Evolutionary conservation across 495 filamentous ascomycete genomes (phyloP).

Genomic region (Talaromyces stipitatus): DNA sequence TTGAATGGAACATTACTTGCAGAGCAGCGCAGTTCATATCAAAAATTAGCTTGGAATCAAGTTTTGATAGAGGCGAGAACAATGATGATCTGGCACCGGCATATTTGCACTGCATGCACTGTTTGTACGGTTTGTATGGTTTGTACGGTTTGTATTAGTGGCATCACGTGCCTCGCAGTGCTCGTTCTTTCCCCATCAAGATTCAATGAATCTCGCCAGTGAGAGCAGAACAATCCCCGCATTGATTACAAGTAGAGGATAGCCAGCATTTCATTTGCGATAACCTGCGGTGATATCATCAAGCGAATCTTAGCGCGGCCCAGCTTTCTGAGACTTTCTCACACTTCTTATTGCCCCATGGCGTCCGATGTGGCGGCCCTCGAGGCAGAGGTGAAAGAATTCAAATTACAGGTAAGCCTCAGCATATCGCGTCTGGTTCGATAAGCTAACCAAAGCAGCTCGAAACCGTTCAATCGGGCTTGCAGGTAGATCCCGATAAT

Average conservation of each 20-base stretch:
- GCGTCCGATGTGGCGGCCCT: conserved; percentile 56
- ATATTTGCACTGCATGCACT: background rate
- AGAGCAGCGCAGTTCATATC: background rate
- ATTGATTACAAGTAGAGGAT: background rate
- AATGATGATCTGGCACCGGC: background rate
- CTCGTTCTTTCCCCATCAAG: background rate
- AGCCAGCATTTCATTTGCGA: background rate
- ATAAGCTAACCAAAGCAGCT: conserved; percentile 45
- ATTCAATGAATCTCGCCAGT: background rate
- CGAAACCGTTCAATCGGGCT: conserved; percentile 66
- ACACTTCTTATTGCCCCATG: conserved; percentile 16
- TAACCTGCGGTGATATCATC: background rate
- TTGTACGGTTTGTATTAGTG: background rate
- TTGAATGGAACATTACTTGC: background rate
- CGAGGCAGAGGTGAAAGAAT: conserved; percentile 74
- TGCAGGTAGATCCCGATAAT: conserved; percentile 79
- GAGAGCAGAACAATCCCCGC: background rate
- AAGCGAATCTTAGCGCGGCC: background rate
- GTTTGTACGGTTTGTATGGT: background rate
- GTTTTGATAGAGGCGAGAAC: no score
- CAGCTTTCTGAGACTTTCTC: no score
- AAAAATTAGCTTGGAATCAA: no score
- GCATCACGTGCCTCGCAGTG: background rate
- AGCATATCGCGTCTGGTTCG: background rate
- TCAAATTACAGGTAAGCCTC: conserved; percentile 63